Conservation (phyloP, 2,329 filamentous ascomycete genomes). For the Penicillium sp. region DNA sequence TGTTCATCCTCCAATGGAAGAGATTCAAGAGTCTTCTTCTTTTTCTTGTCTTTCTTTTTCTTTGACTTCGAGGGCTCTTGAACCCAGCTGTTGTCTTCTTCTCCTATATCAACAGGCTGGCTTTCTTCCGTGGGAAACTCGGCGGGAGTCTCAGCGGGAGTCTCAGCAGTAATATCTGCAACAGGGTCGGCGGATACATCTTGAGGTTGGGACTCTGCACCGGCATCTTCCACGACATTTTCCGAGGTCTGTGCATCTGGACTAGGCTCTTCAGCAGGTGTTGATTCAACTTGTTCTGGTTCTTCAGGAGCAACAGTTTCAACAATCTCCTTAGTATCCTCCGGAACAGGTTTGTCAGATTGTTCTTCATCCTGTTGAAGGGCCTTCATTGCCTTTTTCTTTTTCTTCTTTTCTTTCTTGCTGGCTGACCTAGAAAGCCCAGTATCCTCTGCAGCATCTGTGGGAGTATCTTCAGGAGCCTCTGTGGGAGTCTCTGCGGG, state of each 20-base stretch:
- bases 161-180: too few species aligned
- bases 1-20: not conserved
- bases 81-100: not conserved
- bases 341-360: not conserved
- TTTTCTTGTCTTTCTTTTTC: slow-evolving; percentile 38
- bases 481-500: not conserved
- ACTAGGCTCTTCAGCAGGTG: not conserved
- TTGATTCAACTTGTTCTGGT: not conserved
- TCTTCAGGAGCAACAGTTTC: not conserved
- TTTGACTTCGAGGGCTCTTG: slow-evolving; percentile 20
- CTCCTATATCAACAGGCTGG: not conserved
- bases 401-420: not conserved
- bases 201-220: not conserved
- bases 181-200: not conserved
- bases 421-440: not conserved
- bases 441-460: not conserved
- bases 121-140: not conserved
- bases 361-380: not conserved
- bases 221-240: not conserved
- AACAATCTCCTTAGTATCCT: not conserved
- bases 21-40: slow-evolving; percentile 18
- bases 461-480: not conserved
- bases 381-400: not conserved
- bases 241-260: not conserved
- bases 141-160: too few species aligned